Percentiles rank a stretch among this genome's conserved stretches.
phyloP scores from a whole-genome alignment of 768 basidiomycete genomes.

The Russula abietina region DNA sequence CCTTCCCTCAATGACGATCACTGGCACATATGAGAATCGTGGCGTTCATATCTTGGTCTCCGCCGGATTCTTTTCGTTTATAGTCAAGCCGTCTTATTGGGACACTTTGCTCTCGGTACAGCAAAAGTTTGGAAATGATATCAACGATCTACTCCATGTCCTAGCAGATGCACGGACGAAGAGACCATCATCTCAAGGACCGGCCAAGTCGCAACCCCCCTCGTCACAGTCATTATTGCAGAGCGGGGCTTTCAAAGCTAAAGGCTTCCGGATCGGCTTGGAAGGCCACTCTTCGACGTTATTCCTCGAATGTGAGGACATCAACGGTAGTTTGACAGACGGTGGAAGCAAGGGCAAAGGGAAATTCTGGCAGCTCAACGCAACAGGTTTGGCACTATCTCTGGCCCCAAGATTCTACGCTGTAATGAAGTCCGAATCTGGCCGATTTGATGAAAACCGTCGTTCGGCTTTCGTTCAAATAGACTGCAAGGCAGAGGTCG shows the following conservation, averaged over 20 bases:
- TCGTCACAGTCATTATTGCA: constrained; percentile 28
- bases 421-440: constrained; percentile 33
- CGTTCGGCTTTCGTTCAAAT: constrained; percentile 80
- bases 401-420: constrained; percentile 55
- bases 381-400: constrained; percentile 78
- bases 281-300: constrained; percentile 68
- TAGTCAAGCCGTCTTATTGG: constrained; percentile 76
- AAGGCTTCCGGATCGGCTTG: constrained; percentile 74
- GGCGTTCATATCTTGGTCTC: constrained; percentile 50
- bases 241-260: constrained; percentile 55
- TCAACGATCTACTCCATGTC: constrained; percentile 69
- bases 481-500: constrained; percentile 47
- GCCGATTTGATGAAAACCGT: constrained; percentile 51
- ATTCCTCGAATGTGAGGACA: constrained; percentile 68
- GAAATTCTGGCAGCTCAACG: constrained; percentile 54
- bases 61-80: constrained; percentile 64
- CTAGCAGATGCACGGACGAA: constrained; percentile 53
- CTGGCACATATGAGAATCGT: constrained; percentile 49
- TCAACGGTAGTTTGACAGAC: constrained; percentile 56
- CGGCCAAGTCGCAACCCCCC: constrained; percentile 2
- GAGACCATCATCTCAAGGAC: constrained; percentile 16
- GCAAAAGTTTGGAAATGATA: constrained; percentile 85
- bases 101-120: constrained; percentile 79
- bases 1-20: constrained; percentile 59
- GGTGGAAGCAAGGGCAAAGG: constrained; percentile 33